phyloP scores from a whole-genome alignment of 139 green algal species.

The Pleodorina starrii region DNA sequence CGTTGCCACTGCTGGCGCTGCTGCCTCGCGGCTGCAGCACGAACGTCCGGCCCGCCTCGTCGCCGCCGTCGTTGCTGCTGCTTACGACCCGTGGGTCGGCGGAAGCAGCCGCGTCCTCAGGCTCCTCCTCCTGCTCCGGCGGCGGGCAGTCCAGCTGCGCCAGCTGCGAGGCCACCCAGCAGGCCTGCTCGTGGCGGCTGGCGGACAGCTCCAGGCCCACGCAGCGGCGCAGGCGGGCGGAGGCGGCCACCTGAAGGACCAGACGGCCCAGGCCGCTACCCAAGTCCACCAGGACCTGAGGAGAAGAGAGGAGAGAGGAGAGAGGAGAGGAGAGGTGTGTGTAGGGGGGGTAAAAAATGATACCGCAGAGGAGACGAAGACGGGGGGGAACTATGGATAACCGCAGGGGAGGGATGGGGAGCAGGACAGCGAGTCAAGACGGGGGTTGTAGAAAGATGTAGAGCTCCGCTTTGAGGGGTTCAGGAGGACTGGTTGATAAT shows the following conservation, averaged over 20 bases:
- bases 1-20: neutral
- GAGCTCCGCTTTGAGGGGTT: no score
- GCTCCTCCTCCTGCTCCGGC: no score
- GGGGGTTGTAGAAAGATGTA: no score
- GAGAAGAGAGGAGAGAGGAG: neutral
- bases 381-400: no score
- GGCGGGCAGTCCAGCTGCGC: slow-evolving; percentile 32
- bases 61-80: neutral
- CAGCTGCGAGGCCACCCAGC: slow-evolving; percentile 49
- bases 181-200: slow-evolving; percentile 60
- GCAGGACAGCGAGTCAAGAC: no score
- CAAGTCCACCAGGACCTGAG: slow-evolving; percentile 57
- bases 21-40: neutral
- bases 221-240: neutral
- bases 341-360: no score
- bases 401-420: no score
- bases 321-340: no score
- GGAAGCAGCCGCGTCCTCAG: no score
- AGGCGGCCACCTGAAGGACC: slow-evolving; percentile 49
- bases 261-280: slow-evolving; percentile 59
- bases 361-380: no score
- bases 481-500: no score
- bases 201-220: slow-evolving; percentile 65
- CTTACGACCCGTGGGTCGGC: neutral
- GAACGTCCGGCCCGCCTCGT: neutral